phyloP scores from a whole-genome alignment of 805 yeast genomes.

The Lipomyces sp. region DNA sequence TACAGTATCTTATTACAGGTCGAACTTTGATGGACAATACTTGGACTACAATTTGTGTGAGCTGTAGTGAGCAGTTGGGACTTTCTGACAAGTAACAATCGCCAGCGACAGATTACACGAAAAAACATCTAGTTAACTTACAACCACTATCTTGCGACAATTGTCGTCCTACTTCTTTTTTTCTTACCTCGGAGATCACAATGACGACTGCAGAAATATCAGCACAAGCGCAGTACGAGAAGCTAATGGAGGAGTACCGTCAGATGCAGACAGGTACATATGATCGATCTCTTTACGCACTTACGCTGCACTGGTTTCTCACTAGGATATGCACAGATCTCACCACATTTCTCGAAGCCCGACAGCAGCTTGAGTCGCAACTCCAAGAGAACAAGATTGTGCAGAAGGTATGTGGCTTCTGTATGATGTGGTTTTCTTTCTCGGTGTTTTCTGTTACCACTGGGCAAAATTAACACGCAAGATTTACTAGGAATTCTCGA shows the following conservation, averaged over 20 bases:
- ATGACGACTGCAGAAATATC: constrained; percentile 8
- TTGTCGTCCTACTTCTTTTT: too few species aligned
- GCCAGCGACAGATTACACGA: too few species aligned
- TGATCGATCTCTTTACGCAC: neutral
- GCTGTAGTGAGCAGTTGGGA: too few species aligned
- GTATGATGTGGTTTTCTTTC: neutral
- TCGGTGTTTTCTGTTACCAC: neutral
- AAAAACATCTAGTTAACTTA: too few species aligned
- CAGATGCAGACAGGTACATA: constrained; percentile 23
- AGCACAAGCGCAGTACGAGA: constrained; percentile 26
- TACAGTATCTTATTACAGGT: too few species aligned
- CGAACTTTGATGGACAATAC: too few species aligned
- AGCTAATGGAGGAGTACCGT: constrained; percentile 22
- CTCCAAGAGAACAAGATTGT: constrained; percentile 91
- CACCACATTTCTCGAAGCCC: constrained; percentile 56
- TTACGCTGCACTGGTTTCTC: neutral
- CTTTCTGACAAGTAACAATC: too few species aligned
- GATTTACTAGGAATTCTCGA: constrained; percentile 56
- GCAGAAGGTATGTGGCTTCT: constrained; percentile 41
- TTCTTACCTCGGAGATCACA: too few species aligned
- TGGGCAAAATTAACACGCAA: too few species aligned
- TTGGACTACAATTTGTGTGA: too few species aligned
- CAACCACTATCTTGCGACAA: too few species aligned
- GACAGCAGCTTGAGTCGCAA: constrained; percentile 91
- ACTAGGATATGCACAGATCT: constrained; percentile 31